These are phyloP conservation scores for Tricholoma bakamatsutake DNA, from an alignment of 768 basidiomycete species.

Conservation along the genomic window DNA sequence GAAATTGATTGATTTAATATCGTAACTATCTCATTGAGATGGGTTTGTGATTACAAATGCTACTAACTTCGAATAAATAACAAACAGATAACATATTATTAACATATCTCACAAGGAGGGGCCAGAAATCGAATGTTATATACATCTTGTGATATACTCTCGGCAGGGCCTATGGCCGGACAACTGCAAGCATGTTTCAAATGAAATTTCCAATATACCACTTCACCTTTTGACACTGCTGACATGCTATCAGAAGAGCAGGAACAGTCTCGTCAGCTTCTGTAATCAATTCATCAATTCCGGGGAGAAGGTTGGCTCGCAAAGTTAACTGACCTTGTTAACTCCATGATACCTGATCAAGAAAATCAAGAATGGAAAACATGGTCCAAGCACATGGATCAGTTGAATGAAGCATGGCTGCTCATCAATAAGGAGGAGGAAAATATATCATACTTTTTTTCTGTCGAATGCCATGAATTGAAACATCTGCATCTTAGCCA, in stretches of 20 bases:
- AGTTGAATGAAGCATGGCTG: constrained; percentile 11
- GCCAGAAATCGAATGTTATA: constrained; percentile 2
- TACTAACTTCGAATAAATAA: not conserved
- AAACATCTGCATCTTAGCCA: not conserved
- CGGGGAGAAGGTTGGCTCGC: not conserved
- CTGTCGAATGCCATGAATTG: not conserved
- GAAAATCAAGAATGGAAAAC: constrained; percentile 10
- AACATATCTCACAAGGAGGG: constrained; percentile 4
- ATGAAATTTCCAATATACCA: constrained; percentile 1
- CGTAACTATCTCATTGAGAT: no score
- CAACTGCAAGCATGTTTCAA: not conserved
- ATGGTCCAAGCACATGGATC: constrained; percentile 15
- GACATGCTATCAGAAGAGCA: constrained; percentile 1
- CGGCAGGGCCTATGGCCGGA: not conserved
- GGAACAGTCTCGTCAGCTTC: not conserved
- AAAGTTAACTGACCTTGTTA: not conserved
- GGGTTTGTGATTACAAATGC: no score
- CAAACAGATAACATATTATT: not conserved
- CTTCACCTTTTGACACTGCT: not conserved
- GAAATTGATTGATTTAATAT: no score
- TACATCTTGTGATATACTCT: constrained; percentile 4
- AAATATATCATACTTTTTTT: constrained; percentile 2
- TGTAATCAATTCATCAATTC: constrained; percentile 2
- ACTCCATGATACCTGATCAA: constrained; percentile 4
- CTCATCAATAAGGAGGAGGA: constrained; percentile 6